Percentiles rank a stretch among this genome's conserved stretches.
phyloP scores from a whole-genome alignment of 202 grass and related monocot genomes.

The Setaria italica region DNA sequence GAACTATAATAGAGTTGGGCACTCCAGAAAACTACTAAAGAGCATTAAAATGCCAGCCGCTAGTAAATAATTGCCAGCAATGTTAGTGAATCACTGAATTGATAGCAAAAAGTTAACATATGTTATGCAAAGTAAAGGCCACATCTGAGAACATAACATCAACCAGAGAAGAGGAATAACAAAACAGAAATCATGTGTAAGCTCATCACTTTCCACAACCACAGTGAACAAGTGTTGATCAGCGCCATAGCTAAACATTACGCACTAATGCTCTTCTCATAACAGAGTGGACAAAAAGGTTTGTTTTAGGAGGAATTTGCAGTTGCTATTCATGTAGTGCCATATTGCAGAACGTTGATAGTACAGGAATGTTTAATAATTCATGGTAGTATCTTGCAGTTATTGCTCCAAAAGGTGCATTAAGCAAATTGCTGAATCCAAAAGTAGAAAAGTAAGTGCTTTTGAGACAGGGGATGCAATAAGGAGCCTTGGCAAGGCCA shows the following conservation, averaged over 20 bases:
- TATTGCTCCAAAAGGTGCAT: not conserved
- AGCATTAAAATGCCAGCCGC: too few relatives aligned
- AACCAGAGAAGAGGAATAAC: slow-evolving; percentile 21
- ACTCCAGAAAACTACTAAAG: too few relatives aligned
- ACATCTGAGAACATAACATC: slow-evolving; percentile 10
- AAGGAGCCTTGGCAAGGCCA: not conserved
- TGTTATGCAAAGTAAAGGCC: slow-evolving; percentile 32
- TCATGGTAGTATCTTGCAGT: not conserved
- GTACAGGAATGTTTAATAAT: not conserved
- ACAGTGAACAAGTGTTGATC: not conserved
- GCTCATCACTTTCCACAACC: slow-evolving; percentile 15
- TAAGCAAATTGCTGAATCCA: slow-evolving; percentile 16
- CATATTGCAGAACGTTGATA: not conserved
- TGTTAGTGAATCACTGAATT: too few relatives aligned
- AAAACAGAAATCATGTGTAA: not conserved
- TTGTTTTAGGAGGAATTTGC: not conserved
- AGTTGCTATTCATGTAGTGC: not conserved
- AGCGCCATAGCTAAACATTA: not conserved
- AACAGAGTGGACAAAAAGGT: not conserved
- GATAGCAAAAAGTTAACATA: not conserved
- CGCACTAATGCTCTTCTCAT: slow-evolving; percentile 6
- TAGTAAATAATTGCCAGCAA: too few relatives aligned
- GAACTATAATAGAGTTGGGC: too few relatives aligned
- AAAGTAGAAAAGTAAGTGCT: slow-evolving; percentile 1
- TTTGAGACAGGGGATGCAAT: not conserved